phyloP scores from a whole-genome alignment of 768 basidiomycete genomes.

The Xerocomellus chrysenteron region DNA sequence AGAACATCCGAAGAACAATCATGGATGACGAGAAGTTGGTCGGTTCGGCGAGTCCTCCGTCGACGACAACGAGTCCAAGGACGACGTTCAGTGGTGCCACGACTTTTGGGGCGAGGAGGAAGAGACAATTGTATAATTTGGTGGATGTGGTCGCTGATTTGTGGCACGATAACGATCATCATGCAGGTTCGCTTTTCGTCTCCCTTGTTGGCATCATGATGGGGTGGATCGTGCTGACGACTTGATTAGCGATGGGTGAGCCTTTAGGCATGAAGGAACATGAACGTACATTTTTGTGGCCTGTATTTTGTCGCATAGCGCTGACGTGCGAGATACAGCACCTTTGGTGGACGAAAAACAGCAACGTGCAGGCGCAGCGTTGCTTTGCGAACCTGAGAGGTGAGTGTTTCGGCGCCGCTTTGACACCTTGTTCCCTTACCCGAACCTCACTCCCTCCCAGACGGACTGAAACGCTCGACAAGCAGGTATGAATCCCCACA shows the following conservation, averaged over 20 bases:
- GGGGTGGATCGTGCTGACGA: not conserved
- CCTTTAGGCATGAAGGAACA: constrained; percentile 39
- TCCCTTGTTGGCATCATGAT: not conserved
- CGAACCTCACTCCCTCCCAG: constrained; percentile 23
- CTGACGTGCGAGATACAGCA: constrained; percentile 15
- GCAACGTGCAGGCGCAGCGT: constrained; percentile 44
- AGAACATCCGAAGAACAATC: too few species aligned
- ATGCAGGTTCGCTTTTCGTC: constrained; percentile 25
- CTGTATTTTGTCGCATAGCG: not conserved
- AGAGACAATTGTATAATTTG: constrained; percentile 40
- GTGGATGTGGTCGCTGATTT: constrained; percentile 46
- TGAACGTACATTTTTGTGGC: constrained; percentile 27
- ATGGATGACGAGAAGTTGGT: constrained; percentile 29
- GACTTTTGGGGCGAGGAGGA: constrained; percentile 23
- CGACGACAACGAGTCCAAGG: constrained; percentile 15
- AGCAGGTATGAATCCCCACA: constrained; percentile 34
- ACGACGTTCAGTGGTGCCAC: constrained; percentile 2
- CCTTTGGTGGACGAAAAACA: constrained; percentile 48
- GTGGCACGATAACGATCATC: constrained; percentile 35
- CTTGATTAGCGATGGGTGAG: constrained; percentile 26
- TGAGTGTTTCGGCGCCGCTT: constrained; percentile 14
- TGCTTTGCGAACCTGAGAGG: constrained; percentile 48
- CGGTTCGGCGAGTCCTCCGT: constrained; percentile 20
- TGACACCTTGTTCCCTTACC: not conserved
- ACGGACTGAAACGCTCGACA: constrained; percentile 47